These are phyloP conservation scores for Hypoxylon intermedium DNA, from an alignment of 495 filamentous ascomycete species.

Conservation along the genomic window DNA sequence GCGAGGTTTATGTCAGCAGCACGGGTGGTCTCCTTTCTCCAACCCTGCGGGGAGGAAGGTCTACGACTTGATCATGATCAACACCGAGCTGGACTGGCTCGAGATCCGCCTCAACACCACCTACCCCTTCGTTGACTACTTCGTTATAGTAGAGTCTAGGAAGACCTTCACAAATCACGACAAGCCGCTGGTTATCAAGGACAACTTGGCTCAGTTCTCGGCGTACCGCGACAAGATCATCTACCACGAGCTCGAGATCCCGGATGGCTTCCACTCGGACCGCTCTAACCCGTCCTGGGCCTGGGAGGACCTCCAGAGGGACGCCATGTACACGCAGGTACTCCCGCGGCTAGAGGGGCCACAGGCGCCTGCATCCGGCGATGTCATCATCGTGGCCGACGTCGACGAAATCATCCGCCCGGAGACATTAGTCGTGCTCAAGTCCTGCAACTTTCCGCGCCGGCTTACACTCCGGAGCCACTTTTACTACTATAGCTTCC, in stretches of 20 bases:
- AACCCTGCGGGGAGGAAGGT: constrained; percentile 50
- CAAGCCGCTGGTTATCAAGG: constrained; percentile 56
- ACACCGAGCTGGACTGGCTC: constrained; percentile 64
- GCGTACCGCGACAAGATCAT: constrained; percentile 60
- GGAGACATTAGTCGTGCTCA: constrained; percentile 51
- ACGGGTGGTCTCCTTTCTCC: constrained; percentile 50
- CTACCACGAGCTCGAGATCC: constrained; percentile 59
- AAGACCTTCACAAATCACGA: constrained; percentile 58
- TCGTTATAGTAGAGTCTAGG: constrained; percentile 60
- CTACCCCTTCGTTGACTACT: constrained; percentile 61
- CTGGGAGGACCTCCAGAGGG: constrained; percentile 59
- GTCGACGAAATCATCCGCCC: constrained; percentile 62
- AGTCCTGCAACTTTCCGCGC: constrained; percentile 58
- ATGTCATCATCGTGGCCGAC: constrained; percentile 57
- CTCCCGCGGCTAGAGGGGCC: constrained; percentile 51
- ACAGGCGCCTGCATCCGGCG: constrained; percentile 41
- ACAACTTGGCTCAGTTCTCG: constrained; percentile 50
- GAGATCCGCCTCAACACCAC: constrained; percentile 64
- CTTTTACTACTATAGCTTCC: constrained; percentile 66
- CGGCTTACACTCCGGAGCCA: constrained; percentile 59
- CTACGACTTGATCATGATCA: constrained; percentile 63
- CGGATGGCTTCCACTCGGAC: constrained; percentile 43
- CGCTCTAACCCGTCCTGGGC: constrained; percentile 50
- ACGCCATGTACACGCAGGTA: constrained; percentile 58
- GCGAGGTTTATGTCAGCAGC: constrained; percentile 45